Evolutionary conservation across 495 filamentous ascomycete genomes (phyloP).

Genomic region (Paragyromitra xinjiangensis): DNA sequence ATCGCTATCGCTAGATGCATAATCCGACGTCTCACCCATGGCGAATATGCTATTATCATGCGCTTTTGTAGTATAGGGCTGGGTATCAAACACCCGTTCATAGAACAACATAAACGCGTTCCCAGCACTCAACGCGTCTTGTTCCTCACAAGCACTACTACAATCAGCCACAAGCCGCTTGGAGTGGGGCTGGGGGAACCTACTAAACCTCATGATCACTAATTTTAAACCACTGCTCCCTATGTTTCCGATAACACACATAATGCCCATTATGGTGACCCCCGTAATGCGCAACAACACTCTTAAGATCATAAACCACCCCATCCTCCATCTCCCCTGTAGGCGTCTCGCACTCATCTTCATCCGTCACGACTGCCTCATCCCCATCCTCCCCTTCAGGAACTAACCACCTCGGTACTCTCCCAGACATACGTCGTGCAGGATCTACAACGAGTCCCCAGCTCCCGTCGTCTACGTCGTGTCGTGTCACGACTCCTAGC

Average conservation of each 20-base stretch:
- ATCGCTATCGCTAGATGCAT: background rate
- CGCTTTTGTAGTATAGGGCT: too few species aligned
- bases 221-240: constrained; percentile 56
- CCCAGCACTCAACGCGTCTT: constrained; percentile 75
- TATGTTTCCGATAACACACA: constrained; percentile 81
- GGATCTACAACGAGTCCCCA: constrained; percentile 33
- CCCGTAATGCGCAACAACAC: constrained; percentile 88
- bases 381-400: constrained; percentile 1
- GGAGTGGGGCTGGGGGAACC: constrained; percentile 58
- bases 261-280: constrained; percentile 96
- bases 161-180: background rate
- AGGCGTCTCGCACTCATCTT: constrained; percentile 53
- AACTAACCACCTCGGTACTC: constrained; percentile 28
- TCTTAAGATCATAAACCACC: constrained; percentile 75
- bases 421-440: constrained; percentile 35
- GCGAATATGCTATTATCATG: background rate
- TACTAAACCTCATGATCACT: constrained; percentile 72
- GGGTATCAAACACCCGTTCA: constrained; percentile 62
- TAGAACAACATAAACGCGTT: constrained; percentile 98
- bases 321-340: constrained; percentile 71
- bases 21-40: background rate
- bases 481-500: constrained; percentile 64
- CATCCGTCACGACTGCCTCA: background rate
- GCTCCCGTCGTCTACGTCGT: constrained; percentile 62
- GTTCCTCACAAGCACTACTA: constrained; percentile 62